phyloP scores from a whole-genome alignment of 371 early-diverging fungal genomes.

The Mortierella sp. region DNA sequence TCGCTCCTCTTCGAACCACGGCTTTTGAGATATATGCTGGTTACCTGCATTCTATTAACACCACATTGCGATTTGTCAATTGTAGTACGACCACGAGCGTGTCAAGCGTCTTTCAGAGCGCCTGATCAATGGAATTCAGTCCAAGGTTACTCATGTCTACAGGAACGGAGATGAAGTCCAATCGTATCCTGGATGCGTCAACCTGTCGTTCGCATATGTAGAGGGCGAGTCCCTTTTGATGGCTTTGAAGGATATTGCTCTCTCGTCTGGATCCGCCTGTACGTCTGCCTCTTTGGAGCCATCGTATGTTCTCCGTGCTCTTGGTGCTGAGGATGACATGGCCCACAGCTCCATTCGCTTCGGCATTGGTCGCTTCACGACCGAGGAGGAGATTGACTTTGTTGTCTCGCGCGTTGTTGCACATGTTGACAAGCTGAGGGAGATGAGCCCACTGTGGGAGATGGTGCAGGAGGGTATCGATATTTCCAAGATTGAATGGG shows the following conservation, averaged over 20 bases:
- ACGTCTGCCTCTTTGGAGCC: conserved; percentile 99
- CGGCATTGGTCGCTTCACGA: conserved; percentile 99
- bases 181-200: conserved; percentile 97
- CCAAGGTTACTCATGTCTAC: conserved; percentile 84
- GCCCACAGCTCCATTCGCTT: conserved; percentile 99
- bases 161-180: conserved; percentile 91
- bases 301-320: conserved; percentile 97
- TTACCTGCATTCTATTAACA: background rate
- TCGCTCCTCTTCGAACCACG: background rate
- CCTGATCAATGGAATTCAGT: conserved; percentile 84
- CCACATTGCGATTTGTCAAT: background rate
- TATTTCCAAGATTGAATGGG: conserved; percentile 58
- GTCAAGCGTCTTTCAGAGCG: conserved; percentile 83
- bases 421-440: conserved; percentile 95
- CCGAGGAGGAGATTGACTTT: conserved; percentile 96
- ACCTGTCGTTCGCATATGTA: conserved; percentile 99
- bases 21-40: too few species aligned
- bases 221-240: conserved; percentile 99
- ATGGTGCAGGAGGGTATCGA: conserved; percentile 77
- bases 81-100: conserved; percentile 85
- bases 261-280: conserved; percentile 99
- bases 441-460: conserved; percentile 99
- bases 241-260: conserved; percentile 98
- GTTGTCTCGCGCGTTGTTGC: conserved; percentile 87
- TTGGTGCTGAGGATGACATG: conserved; percentile 99